Evolutionary conservation across 2,329 filamentous ascomycete species (phyloP), one percentile per base, ranked within the genome.

Genomic region (Ophiostoma australiae): DNA sequence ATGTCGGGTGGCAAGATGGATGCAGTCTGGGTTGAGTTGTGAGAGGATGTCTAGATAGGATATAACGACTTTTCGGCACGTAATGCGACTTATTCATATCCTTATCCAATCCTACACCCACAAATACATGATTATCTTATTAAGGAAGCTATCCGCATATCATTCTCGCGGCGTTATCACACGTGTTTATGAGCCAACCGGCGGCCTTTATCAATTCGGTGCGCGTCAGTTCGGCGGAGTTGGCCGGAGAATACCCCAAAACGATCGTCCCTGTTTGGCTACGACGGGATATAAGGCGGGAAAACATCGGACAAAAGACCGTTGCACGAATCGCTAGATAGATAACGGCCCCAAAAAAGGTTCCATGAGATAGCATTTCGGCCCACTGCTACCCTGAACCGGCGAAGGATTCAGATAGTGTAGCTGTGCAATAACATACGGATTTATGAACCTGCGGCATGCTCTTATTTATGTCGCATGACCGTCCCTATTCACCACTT

Each of bases 311-410:
- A 58, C 52, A 58, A 58, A 58, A 31, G 52, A 58, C 52, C 52
- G 52, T 58, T 58, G 52, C n/a, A 58, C 52, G 31, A 58, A 58
- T 4, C 13, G 4, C 27, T 61, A 8, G 27, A 20, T 31, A 63
- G 58, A 63, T 63, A 63, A 63, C 58, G 58, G 33, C 52, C 3
- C 52, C 3, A 35, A 33, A 61, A 33, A 31, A 61, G 27, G 55
- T 61, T 31, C 55, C 4, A 63, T 58, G 35, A 63, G 58, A 63
- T 63, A 63, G 58, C 58, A 63, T 33, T 63, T 63, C 58, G 58
- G 58, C 58, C 52, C 27, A 63, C 27, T 63, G 58, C 23, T 31
- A 63, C 58, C 52, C 23, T 35, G 8, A 8, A 58, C 10, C 58
- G 58, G 58, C 27, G 10, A 58, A 27, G 5, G 48, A 31, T 13